Conservation (phyloP, 345 rosid species). For the Boechera stricta region DNA sequence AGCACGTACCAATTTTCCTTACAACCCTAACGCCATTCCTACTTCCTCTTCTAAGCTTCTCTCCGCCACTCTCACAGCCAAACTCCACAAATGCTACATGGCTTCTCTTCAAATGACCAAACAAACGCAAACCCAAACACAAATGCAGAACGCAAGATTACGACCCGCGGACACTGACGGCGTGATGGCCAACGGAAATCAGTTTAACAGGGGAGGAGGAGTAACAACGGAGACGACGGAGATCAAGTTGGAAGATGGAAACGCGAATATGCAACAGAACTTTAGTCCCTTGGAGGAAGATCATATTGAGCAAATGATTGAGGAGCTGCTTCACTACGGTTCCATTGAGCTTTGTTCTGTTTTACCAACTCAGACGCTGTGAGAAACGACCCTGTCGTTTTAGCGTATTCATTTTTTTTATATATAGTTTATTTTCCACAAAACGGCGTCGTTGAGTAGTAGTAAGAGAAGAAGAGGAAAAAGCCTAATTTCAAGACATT, state of each 20-base stretch:
- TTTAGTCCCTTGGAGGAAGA: conserved; percentile 78
- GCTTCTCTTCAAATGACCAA: conserved; percentile 89
- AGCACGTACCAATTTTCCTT: conserved; percentile 93
- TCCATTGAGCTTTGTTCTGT: conserved; percentile 80
- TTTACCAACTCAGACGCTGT: conserved; percentile 47
- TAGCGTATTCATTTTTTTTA: conserved; percentile 22
- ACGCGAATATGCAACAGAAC: conserved; percentile 44
- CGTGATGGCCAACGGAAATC: conserved; percentile 26
- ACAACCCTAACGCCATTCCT: conserved; percentile 68
- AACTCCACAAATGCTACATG: conserved; percentile 92
- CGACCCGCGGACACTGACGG: conserved; percentile 24
- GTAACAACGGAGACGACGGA: conserved; percentile 46
- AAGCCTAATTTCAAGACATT: conserved; percentile 37
- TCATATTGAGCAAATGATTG: conserved; percentile 96
- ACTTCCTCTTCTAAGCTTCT: conserved; percentile 84
- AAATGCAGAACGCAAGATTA: not conserved
- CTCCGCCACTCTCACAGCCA: conserved; percentile 89
- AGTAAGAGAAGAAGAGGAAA: not conserved
- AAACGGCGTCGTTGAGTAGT: conserved; percentile 36
- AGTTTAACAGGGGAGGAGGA: conserved; percentile 41
- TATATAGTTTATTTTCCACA: not conserved
- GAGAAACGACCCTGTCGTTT: conserved; percentile 36
- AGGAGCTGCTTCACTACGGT: conserved; percentile 83
- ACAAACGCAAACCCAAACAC: conserved; percentile 48
- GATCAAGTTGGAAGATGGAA: conserved; percentile 56